Conservation (phyloP, 495 filamentous ascomycete genomes). For the Hypoxylon trugodes region DNA sequence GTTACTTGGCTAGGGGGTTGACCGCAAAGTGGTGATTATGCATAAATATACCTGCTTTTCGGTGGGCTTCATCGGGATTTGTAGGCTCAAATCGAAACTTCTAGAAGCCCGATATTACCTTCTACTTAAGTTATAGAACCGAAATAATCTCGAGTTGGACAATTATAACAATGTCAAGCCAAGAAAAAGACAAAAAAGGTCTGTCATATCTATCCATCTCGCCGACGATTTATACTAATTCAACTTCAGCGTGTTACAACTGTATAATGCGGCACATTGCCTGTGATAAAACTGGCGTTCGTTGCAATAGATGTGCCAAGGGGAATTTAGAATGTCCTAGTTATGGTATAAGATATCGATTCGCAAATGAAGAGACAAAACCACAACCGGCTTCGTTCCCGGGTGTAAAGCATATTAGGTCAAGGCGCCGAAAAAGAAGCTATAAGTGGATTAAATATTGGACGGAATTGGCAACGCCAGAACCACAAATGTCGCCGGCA, state of each 20-base stretch:
- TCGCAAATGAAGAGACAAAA: constrained; percentile 9
- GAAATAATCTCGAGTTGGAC: background rate
- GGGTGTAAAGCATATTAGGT: background rate
- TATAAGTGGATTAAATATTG: constrained; percentile 5
- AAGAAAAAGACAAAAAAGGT: constrained; percentile 2
- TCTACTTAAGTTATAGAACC: background rate
- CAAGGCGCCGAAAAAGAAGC: background rate
- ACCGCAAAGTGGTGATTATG: too few relatives aligned
- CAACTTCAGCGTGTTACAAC: constrained; percentile 18
- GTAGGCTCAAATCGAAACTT: background rate
- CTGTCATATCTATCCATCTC: background rate
- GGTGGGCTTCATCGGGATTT: background rate
- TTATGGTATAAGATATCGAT: constrained; percentile 20
- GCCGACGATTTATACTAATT: background rate
- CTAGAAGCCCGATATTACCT: background rate
- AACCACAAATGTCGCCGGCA: background rate
- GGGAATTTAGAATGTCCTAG: constrained; percentile 16
- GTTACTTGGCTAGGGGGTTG: too few relatives aligned
- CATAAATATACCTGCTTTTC: too few relatives aligned
- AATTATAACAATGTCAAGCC: background rate
- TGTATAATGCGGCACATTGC: constrained; percentile 20
- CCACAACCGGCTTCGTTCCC: background rate
- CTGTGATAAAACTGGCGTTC: constrained; percentile 20
- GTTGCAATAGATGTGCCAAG: constrained; percentile 16
- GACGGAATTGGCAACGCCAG: background rate